Conservation (phyloP, 441 rosid genomes). For the Bocquillonia castaneifolia region DNA sequence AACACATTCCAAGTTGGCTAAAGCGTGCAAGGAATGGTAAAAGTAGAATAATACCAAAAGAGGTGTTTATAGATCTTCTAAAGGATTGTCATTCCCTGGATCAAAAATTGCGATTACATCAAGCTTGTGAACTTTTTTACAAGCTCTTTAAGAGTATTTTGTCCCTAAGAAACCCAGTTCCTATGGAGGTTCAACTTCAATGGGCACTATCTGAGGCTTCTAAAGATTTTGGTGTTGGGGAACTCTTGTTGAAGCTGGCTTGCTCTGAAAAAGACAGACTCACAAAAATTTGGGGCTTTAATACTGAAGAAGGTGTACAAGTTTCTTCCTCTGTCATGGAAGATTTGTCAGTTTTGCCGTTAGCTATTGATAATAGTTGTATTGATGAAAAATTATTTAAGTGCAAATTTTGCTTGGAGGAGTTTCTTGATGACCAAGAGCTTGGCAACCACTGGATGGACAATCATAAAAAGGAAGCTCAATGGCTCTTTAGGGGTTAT, state of each 20-base stretch:
- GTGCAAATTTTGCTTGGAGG: conserved; percentile 67
- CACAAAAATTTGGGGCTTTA: conserved; percentile 66
- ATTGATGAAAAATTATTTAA: conserved; percentile 38
- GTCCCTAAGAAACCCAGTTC: conserved; percentile 83
- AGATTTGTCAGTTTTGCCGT: conserved; percentile 42
- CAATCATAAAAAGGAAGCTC: conserved; percentile 71
- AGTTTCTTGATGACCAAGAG: conserved; percentile 48
- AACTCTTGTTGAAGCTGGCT: conserved; percentile 67
- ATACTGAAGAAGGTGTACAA: conserved; percentile 36
- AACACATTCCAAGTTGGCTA: conserved; percentile 97
- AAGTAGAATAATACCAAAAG: conserved; percentile 92
- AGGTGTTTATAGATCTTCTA: conserved; percentile 76
- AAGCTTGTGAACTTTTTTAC: conserved; percentile 94
- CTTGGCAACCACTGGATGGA: conserved; percentile 68
- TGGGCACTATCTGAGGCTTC: conserved; percentile 97
- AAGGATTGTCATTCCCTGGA: conserved; percentile 52
- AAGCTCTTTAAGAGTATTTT: conserved; percentile 87
- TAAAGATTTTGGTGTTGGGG: conserved; percentile 58
- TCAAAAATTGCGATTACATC: conserved; percentile 71
- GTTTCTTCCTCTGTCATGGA: conserved; percentile 34
- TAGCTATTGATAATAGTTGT: conserved; percentile 33
- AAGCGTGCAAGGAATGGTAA: conserved; percentile 97
- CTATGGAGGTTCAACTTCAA: conserved; percentile 89
- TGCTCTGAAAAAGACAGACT: conserved; percentile 76
- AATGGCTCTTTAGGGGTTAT: conserved; percentile 76